These are phyloP conservation scores for Eucalyptus tenuipes DNA, from an alignment of 345 rosid genomes.

Conservation along the genomic window DNA sequence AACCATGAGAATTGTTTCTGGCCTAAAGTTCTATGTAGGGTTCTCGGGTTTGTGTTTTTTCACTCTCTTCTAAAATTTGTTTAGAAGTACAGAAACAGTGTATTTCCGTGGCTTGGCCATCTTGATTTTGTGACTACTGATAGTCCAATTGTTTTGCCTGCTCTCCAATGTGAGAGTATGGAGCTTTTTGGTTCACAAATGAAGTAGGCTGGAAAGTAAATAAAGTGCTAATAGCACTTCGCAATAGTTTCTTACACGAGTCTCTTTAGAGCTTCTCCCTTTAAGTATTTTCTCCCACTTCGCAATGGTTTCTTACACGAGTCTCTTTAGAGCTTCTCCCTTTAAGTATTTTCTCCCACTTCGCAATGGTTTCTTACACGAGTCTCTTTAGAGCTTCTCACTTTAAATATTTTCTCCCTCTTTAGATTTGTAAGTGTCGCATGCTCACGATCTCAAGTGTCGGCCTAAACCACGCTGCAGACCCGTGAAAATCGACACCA, in stretches of 20 bases:
- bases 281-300: not conserved
- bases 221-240: not conserved
- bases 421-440: not conserved
- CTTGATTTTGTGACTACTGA: not conserved
- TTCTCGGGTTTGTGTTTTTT: not conserved
- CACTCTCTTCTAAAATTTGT: not conserved
- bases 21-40: not conserved
- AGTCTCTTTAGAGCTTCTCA: not conserved
- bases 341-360: not conserved
- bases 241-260: not conserved
- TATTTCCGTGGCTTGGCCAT: not conserved
- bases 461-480: not conserved
- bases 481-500: not conserved
- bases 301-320: not conserved
- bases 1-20: not conserved
- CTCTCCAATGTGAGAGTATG: not conserved
- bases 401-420: not conserved
- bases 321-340: not conserved
- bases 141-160: not conserved
- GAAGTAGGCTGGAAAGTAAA: not conserved
- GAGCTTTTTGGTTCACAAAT: not conserved
- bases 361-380: not conserved
- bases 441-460: not conserved
- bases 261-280: not conserved
- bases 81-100: not conserved